Conservation (phyloP, 495 filamentous ascomycete genomes). For the Barbatosphaeria neglecta region DNA sequence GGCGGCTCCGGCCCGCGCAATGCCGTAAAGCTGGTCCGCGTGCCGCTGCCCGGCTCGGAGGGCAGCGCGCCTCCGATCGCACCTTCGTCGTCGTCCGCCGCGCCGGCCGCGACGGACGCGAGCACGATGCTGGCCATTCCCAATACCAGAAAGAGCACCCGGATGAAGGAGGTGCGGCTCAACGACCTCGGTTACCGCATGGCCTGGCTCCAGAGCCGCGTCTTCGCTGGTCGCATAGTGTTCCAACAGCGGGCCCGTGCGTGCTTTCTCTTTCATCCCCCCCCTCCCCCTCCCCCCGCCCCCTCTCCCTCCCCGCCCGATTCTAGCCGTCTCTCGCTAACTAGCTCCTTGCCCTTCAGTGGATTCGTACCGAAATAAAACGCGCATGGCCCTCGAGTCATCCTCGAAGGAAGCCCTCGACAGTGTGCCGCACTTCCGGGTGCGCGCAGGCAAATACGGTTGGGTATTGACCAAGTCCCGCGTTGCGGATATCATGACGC, state of each 20-base stretch:
- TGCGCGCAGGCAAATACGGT: constrained; percentile 71
- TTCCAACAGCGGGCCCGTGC: constrained; percentile 89
- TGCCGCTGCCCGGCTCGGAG: neutral
- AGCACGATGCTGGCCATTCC: constrained; percentile 65
- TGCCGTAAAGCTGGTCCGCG: constrained; percentile 17
- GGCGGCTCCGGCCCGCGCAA: constrained; percentile 3
- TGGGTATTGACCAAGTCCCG: too few relatives aligned
- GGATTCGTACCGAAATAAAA: constrained; percentile 91
- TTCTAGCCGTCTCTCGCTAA: neutral
- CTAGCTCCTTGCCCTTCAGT: constrained; percentile 39
- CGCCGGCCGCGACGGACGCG: constrained; percentile 54
- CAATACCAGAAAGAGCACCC: constrained; percentile 49
- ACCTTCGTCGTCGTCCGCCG: too few relatives aligned
- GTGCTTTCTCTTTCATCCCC: constrained; percentile 23
- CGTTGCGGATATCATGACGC: too few relatives aligned
- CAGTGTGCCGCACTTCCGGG: constrained; percentile 80
- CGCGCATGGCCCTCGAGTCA: constrained; percentile 63
- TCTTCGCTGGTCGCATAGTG: constrained; percentile 70
- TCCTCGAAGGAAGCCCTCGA: constrained; percentile 58
- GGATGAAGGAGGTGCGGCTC: constrained; percentile 68
- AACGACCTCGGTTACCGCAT: constrained; percentile 93
- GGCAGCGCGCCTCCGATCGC: neutral
- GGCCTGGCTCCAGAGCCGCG: constrained; percentile 85
- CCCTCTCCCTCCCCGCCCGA: neutral
- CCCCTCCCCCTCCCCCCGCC: neutral